These are phyloP conservation scores for Kingdonia uniflora DNA, from an alignment of 164 flowering plant genomes.

Conservation along the genomic window DNA sequence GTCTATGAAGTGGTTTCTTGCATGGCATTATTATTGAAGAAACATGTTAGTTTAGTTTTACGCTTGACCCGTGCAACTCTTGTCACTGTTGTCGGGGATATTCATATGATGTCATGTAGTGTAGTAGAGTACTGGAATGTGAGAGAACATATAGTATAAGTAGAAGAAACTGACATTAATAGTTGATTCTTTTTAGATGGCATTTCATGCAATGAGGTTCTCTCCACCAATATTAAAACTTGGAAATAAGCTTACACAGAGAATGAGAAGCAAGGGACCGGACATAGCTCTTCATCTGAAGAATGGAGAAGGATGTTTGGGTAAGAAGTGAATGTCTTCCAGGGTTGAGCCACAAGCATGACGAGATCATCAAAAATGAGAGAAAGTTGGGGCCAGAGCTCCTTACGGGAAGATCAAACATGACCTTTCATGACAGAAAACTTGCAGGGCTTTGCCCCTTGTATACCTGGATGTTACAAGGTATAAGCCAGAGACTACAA, in stretches of 20 bases:
- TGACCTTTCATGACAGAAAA: slow-evolving; percentile 84
- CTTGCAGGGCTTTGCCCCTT: slow-evolving; percentile 96
- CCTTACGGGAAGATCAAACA: slow-evolving; percentile 78
- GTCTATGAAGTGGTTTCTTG: no score
- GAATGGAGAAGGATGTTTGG: slow-evolving; percentile 99
- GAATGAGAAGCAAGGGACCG: slow-evolving; percentile 84
- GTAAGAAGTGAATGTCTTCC: slow-evolving; percentile 97
- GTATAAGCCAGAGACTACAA: slow-evolving; percentile 15
- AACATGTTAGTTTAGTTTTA: no score
- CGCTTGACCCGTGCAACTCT: no score
- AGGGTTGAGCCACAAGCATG: slow-evolving; percentile 64
- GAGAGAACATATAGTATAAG: no score
- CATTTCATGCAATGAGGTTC: slow-evolving; percentile 83
- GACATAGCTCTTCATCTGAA: slow-evolving; percentile 90
- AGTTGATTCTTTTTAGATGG: slow-evolving; percentile 41
- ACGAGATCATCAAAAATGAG: slow-evolving; percentile 64
- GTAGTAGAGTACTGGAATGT: no score
- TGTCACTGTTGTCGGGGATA: no score
- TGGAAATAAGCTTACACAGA: slow-evolving; percentile 76
- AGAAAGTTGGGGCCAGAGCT: slow-evolving; percentile 71
- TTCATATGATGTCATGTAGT: no score
- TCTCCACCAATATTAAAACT: slow-evolving; percentile 61
- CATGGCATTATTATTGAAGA: no score
- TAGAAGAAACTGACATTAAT: not conserved
- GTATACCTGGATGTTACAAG: slow-evolving; percentile 82